Percentiles rank a stretch among this genome's conserved stretches.
phyloP scores from a whole-genome alignment of 2,329 filamentous ascomycete species.

The Diaporthe aspalathi region DNA sequence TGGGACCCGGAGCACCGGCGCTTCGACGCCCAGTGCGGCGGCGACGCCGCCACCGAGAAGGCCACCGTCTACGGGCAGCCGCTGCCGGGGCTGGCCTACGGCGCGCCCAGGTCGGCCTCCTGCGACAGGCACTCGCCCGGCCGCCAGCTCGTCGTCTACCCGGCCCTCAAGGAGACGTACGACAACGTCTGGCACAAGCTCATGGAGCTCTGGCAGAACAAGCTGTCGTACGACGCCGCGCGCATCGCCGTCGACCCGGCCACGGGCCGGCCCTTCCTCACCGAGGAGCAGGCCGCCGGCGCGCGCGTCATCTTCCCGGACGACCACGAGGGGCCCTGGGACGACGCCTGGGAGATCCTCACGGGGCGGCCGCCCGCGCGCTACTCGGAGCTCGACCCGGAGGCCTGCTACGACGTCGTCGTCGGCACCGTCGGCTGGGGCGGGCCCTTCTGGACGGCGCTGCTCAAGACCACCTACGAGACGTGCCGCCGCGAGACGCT shows the following conservation, averaged over 20 bases:
- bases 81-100: neutral
- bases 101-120: neutral
- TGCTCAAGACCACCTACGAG: constrained; percentile 24
- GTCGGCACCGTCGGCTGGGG: constrained; percentile 24
- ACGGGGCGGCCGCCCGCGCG: neutral
- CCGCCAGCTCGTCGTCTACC: constrained; percentile 26
- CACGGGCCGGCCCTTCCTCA: neutral
- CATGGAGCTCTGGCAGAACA: constrained; percentile 32
- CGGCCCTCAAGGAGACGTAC: constrained; percentile 28
- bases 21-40: constrained; percentile 11
- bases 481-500: constrained; percentile 30
- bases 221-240: constrained; percentile 26
- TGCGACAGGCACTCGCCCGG: neutral
- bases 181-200: constrained; percentile 32
- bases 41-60: neutral
- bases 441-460: constrained; percentile 24
- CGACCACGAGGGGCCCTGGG: constrained; percentile 24
- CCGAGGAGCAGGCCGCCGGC: neutral
- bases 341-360: constrained; percentile 23
- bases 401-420: constrained; percentile 25
- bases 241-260: constrained; percentile 30
- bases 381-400: constrained; percentile 10
- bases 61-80: constrained; percentile 13
- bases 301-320: constrained; percentile 22
- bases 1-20: neutral